These are phyloP conservation scores for Cenococcum geophilum DNA, from an alignment of 495 filamentous ascomycete species.

Conservation along the genomic window DNA sequence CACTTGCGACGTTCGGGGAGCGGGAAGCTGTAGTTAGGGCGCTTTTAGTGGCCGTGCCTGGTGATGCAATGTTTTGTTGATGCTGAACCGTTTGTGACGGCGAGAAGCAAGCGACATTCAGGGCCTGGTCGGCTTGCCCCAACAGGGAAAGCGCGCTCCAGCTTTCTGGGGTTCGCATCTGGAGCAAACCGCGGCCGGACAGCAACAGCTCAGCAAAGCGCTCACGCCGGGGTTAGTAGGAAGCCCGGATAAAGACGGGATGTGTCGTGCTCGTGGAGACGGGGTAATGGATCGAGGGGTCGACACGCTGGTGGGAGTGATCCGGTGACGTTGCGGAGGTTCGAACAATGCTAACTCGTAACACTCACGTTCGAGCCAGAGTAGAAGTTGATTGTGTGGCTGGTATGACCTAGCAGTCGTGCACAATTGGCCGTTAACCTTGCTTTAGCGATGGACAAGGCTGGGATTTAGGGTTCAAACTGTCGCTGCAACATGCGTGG, in stretches of 20 bases:
- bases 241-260: background rate
- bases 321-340: background rate
- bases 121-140: background rate
- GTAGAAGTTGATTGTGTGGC: background rate
- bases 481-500: slow-evolving; percentile 1
- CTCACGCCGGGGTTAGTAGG: background rate
- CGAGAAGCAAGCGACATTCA: background rate
- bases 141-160: background rate
- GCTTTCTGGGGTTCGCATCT: background rate
- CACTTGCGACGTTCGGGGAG: background rate
- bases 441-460: background rate
- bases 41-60: background rate
- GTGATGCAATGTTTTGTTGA: background rate
- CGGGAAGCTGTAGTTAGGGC: background rate
- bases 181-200: background rate
- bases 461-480: slow-evolving; percentile 1
- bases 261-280: background rate
- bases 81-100: background rate
- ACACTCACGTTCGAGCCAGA: background rate
- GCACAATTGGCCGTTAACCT: background rate
- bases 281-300: background rate
- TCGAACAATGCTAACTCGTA: slow-evolving; percentile 4
- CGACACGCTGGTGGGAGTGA: background rate
- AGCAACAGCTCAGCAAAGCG: background rate
- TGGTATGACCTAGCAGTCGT: background rate